phyloP scores from a whole-genome alignment of 768 basidiomycete genomes.

The Fibroporia radiculosa region DNA sequence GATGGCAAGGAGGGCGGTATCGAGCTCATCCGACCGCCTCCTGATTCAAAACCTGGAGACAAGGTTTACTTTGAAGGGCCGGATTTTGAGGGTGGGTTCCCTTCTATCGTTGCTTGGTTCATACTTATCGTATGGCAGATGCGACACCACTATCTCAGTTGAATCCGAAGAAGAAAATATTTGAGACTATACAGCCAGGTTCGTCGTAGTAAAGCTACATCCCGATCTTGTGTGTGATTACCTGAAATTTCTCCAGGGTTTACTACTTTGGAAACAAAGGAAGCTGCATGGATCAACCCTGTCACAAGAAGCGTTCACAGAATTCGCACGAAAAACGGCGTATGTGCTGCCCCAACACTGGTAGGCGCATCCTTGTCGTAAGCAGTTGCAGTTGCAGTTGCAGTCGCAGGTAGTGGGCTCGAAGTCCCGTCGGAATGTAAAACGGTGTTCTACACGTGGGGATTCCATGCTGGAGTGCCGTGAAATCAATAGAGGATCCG shows the following conservation, averaged over 20 bases:
- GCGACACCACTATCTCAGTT: slow-evolving; percentile 71
- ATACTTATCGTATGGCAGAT: slow-evolving; percentile 26
- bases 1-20: slow-evolving; percentile 86
- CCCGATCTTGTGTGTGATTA: neutral
- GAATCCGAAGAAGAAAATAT: slow-evolving; percentile 99
- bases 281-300: slow-evolving; percentile 93
- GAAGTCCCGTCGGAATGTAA: no score
- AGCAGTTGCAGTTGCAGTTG: slow-evolving; percentile 5
- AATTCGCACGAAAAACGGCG: slow-evolving; percentile 81
- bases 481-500: no score
- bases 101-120: neutral
- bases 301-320: slow-evolving; percentile 68
- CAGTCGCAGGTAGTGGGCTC: no score
- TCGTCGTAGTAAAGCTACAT: slow-evolving; percentile 11
- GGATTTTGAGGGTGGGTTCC: slow-evolving; percentile 66
- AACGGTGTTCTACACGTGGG: no score
- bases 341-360: slow-evolving; percentile 73
- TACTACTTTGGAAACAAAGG: slow-evolving; percentile 76
- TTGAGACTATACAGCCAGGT: slow-evolving; percentile 94
- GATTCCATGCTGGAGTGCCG: no score
- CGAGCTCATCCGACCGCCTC: slow-evolving; percentile 86
- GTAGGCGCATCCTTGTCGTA: slow-evolving; percentile 92
- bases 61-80: slow-evolving; percentile 91
- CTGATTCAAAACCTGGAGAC: slow-evolving; percentile 83
- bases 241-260: slow-evolving; percentile 45